phyloP scores from a whole-genome alignment of 2,329 filamentous ascomycete species.

The Nemania sp. region DNA sequence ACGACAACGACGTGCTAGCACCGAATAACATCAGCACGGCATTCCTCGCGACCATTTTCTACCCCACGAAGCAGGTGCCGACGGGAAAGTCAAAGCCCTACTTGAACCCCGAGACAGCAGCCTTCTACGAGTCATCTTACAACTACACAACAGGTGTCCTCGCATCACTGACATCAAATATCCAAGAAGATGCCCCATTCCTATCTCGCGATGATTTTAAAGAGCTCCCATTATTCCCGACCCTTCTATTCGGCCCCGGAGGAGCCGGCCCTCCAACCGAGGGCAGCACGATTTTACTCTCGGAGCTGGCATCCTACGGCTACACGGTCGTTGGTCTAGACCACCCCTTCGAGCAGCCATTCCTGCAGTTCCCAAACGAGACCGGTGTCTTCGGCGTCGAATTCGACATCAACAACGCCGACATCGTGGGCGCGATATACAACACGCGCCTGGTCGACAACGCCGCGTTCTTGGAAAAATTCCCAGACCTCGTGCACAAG shows the following conservation, averaged over 20 bases:
- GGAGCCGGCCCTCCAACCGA: slow-evolving; percentile 17
- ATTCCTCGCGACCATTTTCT: slow-evolving; percentile 33
- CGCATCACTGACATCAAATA: slow-evolving; percentile 25
- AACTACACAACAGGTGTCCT: slow-evolving; percentile 27
- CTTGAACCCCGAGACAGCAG: slow-evolving; percentile 29
- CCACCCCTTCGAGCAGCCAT: slow-evolving; percentile 35
- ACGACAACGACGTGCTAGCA: slow-evolving; percentile 14
- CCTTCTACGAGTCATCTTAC: slow-evolving; percentile 19
- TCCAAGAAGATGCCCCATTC: slow-evolving; percentile 18
- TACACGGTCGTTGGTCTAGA: slow-evolving; percentile 30
- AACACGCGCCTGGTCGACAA: neutral
- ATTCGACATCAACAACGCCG: neutral
- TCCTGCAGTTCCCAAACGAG: slow-evolving; percentile 33
- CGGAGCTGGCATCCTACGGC: slow-evolving; percentile 26
- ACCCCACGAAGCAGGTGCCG: slow-evolving; percentile 31
- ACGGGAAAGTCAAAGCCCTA: slow-evolving; percentile 23
- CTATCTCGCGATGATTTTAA: neutral
- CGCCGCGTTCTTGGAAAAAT: neutral
- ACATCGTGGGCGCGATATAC: neutral
- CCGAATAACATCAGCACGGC: slow-evolving; percentile 33
- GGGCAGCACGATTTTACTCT: slow-evolving; percentile 21
- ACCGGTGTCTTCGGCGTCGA: slow-evolving; percentile 16
- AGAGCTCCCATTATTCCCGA: slow-evolving; percentile 11
- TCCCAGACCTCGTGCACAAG: neutral
- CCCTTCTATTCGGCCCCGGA: slow-evolving; percentile 25